A percentile compares a stretch with the other conserved stretches of the same genome.
Conservation (phyloP, 176 grass and related monocot genomes). For the Musa troglodytarum region DNA sequence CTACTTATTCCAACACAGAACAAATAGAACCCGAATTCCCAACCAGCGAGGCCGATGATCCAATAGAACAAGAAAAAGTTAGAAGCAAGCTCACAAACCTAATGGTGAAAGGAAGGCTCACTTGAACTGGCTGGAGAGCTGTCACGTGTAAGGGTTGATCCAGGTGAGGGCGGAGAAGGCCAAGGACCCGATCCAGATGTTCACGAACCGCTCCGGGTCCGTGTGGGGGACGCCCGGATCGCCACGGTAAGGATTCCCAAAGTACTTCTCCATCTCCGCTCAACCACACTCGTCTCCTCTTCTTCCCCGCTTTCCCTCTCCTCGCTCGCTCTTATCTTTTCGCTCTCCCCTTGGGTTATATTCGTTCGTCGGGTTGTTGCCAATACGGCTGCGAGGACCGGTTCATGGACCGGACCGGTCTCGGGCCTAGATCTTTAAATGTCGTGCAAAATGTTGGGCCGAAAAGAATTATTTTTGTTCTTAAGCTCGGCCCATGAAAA, state of each 20-base stretch:
- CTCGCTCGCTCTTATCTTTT: too few relatives aligned
- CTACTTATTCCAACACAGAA: too few relatives aligned
- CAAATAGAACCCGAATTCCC: too few relatives aligned
- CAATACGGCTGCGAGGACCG: too few relatives aligned
- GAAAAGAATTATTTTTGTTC: too few relatives aligned
- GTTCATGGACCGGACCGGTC: too few relatives aligned
- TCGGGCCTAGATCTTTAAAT: too few relatives aligned
- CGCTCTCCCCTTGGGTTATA: too few relatives aligned
- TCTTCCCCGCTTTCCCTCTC: background rate
- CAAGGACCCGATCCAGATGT: conserved; percentile 60
- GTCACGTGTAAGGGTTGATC: conserved; percentile 39
- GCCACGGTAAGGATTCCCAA: conserved; percentile 59
- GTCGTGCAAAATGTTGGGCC: too few relatives aligned
- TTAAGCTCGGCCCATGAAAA: too few relatives aligned
- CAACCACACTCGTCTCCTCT: background rate
- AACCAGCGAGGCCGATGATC: too few relatives aligned
- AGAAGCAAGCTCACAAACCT: background rate
- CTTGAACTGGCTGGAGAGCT: conserved; percentile 30
- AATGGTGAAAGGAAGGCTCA: background rate
- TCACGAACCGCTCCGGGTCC: conserved; percentile 43
- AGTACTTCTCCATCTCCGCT: conserved; percentile 60
- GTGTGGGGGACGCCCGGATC: conserved; percentile 77
- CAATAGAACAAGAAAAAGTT: background rate
- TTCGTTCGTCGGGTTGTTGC: too few relatives aligned
- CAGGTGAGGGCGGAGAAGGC: conserved; percentile 63